These are phyloP conservation scores for Martensiomyces pterosporus DNA, from an alignment of 192 early-diverging fungal genomes.

Conservation along the genomic window DNA sequence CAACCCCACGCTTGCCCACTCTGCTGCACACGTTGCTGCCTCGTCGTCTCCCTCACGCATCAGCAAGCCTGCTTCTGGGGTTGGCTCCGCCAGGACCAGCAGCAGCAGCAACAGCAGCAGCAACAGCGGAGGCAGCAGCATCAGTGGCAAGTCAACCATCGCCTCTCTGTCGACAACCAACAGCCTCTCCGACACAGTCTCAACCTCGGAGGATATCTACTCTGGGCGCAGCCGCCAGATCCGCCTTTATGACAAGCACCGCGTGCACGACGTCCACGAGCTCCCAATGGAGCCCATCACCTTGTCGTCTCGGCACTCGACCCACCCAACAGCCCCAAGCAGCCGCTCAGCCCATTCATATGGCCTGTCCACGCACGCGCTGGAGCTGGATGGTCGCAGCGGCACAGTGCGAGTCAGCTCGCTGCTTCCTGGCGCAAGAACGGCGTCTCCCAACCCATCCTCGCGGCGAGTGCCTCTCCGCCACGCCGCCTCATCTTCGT, in stretches of 20 bases:
- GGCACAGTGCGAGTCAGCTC: constrained; percentile 41
- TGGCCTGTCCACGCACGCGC: constrained; percentile 8
- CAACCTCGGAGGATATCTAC: constrained; percentile 5
- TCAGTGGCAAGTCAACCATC: constrained; percentile 35
- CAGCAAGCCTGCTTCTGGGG: no score
- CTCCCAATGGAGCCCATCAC: constrained; percentile 24
- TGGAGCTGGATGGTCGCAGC: constrained; percentile 34
- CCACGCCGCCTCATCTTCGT: constrained; percentile 12
- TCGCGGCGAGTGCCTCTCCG: constrained; percentile 13
- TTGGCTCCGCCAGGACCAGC: constrained; percentile 1
- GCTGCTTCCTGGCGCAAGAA: constrained; percentile 33
- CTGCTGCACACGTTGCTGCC: no score
- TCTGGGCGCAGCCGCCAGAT: constrained; percentile 5
- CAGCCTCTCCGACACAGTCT: not conserved
- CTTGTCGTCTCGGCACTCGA: constrained; percentile 7
- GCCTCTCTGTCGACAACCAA: constrained; percentile 3
- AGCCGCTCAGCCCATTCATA: constrained; percentile 16
- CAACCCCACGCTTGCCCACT: no score
- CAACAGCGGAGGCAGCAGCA: constrained; percentile 16
- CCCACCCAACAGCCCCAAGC: no score
- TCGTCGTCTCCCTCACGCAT: no score
- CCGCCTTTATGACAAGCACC: constrained; percentile 36
- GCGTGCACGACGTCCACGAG: constrained; percentile 26
- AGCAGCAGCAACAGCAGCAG: constrained; percentile 1
- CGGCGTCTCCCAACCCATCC: constrained; percentile 11